These are phyloP conservation scores for Suillus tomentosus DNA, from an alignment of 768 basidiomycete genomes.

Conservation along the genomic window DNA sequence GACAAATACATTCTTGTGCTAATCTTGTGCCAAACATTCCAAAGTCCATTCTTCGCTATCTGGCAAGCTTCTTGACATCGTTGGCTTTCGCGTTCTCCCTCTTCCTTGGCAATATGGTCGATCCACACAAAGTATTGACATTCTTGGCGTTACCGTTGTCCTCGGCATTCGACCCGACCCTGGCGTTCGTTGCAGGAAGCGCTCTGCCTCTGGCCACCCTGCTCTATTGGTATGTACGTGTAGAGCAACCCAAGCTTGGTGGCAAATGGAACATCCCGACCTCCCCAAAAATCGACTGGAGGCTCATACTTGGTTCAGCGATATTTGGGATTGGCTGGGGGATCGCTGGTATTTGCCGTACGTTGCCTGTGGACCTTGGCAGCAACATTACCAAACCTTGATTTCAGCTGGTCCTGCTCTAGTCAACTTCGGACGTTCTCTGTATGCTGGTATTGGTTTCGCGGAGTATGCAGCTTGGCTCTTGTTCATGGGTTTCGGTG, in stretches of 20 bases:
- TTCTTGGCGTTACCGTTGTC: constrained; percentile 55
- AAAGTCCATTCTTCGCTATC: constrained; percentile 33
- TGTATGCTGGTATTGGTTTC: constrained; percentile 39
- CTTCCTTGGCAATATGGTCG: constrained; percentile 54
- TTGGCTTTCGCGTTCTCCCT: constrained; percentile 57
- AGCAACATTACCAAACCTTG: constrained; percentile 9
- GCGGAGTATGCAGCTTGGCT: constrained; percentile 44
- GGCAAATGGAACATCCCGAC: constrained; percentile 47
- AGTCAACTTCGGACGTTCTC: constrained; percentile 57
- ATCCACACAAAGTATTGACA: constrained; percentile 48
- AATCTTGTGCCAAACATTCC: constrained; percentile 12
- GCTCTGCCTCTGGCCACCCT: constrained; percentile 49
- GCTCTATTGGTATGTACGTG: constrained; percentile 46
- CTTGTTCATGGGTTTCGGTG: constrained; percentile 29
- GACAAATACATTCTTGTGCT: neutral
- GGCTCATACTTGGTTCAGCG: constrained; percentile 51
- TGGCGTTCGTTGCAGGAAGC: constrained; percentile 53
- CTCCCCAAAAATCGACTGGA: constrained; percentile 42
- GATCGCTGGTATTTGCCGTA: constrained; percentile 61
- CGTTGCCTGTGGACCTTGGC: constrained; percentile 25
- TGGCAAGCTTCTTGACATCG: constrained; percentile 44
- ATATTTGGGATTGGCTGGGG: constrained; percentile 69
- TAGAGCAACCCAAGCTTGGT: constrained; percentile 41
- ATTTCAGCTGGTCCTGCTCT: constrained; percentile 59
- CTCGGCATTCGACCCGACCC: constrained; percentile 55